These are phyloP conservation scores for Harringtonia aguacate DNA, from an alignment of 2,329 filamentous ascomycete species.

Conservation along the genomic window DNA sequence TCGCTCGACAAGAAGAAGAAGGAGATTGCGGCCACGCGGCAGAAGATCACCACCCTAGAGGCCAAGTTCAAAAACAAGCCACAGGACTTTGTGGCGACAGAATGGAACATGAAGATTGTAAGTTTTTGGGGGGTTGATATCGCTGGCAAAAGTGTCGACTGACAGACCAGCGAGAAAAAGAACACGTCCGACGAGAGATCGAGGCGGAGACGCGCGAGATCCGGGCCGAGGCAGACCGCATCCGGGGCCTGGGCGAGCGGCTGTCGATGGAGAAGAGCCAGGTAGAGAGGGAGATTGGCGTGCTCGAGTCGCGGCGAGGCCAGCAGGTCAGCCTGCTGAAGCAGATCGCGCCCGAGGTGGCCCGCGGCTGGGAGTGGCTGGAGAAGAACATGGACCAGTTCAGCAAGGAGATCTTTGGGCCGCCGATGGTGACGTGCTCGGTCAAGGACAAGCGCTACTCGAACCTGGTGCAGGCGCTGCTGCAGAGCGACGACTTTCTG, in stretches of 20 bases:
- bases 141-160: no score
- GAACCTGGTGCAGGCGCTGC: constrained; percentile 40
- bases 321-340: constrained; percentile 60
- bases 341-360: constrained; percentile 50
- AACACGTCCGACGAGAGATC: constrained; percentile 44
- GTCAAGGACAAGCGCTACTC: constrained; percentile 61
- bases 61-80: constrained; percentile 51
- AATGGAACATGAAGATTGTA: constrained; percentile 65
- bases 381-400: constrained; percentile 59
- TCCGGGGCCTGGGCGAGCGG: not conserved
- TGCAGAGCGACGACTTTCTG: constrained; percentile 41
- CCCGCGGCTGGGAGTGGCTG: constrained; percentile 72
- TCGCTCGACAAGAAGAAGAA: constrained; percentile 37
- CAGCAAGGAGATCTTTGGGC: constrained; percentile 67
- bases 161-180: constrained; percentile 54
- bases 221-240: constrained; percentile 8
- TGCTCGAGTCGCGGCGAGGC: constrained; percentile 63
- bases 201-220: constrained; percentile 29
- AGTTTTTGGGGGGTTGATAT: no score
- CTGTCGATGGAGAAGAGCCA: constrained; percentile 9
- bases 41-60: constrained; percentile 52
- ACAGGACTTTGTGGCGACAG: constrained; percentile 54
- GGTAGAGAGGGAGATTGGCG: constrained; percentile 25
- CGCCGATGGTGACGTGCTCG: constrained; percentile 69
- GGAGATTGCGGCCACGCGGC: constrained; percentile 37